Percentiles rank a stretch among this genome's conserved stretches.
Conservation (phyloP, 192 early-diverging fungal genomes). For the Gigaspora rosea region DNA sequence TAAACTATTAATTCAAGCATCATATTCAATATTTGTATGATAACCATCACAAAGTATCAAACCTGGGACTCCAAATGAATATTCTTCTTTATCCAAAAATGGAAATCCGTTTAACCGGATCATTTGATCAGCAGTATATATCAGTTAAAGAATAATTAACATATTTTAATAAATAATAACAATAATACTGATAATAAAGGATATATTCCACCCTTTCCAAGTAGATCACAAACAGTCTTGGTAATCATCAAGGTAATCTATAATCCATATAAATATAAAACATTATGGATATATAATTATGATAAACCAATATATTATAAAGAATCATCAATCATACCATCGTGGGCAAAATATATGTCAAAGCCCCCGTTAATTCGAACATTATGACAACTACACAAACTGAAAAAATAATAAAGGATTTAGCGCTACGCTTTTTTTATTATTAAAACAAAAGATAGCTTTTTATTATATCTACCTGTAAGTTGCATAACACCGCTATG, state of each 20-base stretch:
- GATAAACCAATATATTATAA: neutral
- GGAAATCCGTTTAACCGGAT: conserved; percentile 79
- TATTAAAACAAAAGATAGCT: neutral
- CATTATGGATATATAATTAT: neutral
- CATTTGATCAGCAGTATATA: conserved; percentile 61
- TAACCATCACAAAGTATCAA: conserved; percentile 8
- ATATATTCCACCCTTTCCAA: conserved; percentile 72
- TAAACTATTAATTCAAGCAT: neutral
- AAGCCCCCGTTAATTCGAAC: conserved; percentile 96
- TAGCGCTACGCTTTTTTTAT: no score
- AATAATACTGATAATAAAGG: neutral
- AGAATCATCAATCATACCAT: conserved; percentile 40
- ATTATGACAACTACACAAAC: conserved; percentile 93
- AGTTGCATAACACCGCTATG: conserved; percentile 44
- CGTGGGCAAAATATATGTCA: conserved; percentile 83
- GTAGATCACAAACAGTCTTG: conserved; percentile 71
- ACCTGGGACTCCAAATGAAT: conserved; percentile 60
- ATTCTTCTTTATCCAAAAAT: conserved; percentile 73
- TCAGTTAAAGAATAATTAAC: conserved; percentile 18
- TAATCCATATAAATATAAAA: neutral
- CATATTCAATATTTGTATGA: conserved; percentile 18
- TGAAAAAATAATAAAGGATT: neutral
- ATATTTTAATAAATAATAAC: neutral
- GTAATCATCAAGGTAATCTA: conserved; percentile 77
- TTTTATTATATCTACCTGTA: conserved; percentile 21